A percentile compares a stretch with the other conserved stretches of the same genome.
These are phyloP conservation scores for Hyaloperonospora arabidopsidis DNA, from an alignment of 352 stramenopile species.

Conservation along the genomic window DNA sequence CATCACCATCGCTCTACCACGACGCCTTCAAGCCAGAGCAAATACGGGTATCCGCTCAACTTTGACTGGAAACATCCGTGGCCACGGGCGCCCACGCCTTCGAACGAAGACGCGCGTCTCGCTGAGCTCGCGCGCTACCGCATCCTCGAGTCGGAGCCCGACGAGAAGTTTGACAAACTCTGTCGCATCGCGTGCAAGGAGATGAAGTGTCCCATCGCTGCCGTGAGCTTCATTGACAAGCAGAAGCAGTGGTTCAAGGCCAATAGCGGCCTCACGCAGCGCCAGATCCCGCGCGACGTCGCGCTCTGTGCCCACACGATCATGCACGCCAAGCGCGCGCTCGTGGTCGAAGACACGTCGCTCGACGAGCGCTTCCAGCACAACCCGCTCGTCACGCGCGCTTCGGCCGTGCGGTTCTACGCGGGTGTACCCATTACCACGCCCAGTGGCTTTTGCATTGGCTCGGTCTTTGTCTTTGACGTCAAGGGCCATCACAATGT, in stretches of 20 bases:
- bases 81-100: constrained; percentile 57
- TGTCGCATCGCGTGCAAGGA: constrained; percentile 84
- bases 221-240: constrained; percentile 81
- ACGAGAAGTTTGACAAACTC: constrained; percentile 84
- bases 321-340: constrained; percentile 75
- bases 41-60: constrained; percentile 76
- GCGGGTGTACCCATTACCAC: constrained; percentile 76
- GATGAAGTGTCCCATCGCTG: constrained; percentile 85
- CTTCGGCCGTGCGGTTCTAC: constrained; percentile 78
- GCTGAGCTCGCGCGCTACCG: constrained; percentile 57
- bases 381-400: constrained; percentile 77
- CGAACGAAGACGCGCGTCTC: constrained; percentile 66
- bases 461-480: constrained; percentile 82
- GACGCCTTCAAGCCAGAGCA: constrained; percentile 1
- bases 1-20: background rate
- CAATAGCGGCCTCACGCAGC: constrained; percentile 75
- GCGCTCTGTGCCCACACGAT: constrained; percentile 80
- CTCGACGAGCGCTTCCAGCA: constrained; percentile 75
- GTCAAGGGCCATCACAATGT: constrained; percentile 71
- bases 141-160: constrained; percentile 74
- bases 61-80: constrained; percentile 83
- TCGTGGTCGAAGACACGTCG: constrained; percentile 80
- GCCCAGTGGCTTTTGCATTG: constrained; percentile 68
- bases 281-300: constrained; percentile 76
- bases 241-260: constrained; percentile 86